A percentile compares a stretch with the other conserved stretches of the same genome.
phyloP scores from a whole-genome alignment of 352 stramenopile species.

The Thraustochytrium sp. region DNA sequence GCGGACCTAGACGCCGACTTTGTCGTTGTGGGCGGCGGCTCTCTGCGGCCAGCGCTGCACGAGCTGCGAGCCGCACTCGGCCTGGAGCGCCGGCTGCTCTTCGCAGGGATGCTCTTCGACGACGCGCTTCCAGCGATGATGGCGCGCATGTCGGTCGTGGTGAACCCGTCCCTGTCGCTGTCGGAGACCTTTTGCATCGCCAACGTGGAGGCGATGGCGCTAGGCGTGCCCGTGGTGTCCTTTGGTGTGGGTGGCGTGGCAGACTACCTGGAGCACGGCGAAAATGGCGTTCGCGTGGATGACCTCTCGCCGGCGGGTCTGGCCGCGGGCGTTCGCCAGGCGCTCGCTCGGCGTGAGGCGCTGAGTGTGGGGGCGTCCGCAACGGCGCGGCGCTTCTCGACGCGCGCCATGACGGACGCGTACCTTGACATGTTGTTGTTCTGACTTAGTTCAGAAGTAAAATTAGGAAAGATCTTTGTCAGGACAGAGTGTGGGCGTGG shows the following conservation, averaged over 20 bases:
- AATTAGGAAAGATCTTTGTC: not conserved
- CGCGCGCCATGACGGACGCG: not conserved
- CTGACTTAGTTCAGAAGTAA: not conserved
- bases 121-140: constrained; percentile 36
- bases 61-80: constrained; percentile 46
- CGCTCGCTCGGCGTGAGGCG: not conserved
- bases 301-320: not conserved
- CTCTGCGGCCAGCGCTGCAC: constrained; percentile 41
- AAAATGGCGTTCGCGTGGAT: not conserved
- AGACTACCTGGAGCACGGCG: constrained; percentile 12
- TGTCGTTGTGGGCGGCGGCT: constrained; percentile 53
- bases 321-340: not conserved
- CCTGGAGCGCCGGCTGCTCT: constrained; percentile 43
- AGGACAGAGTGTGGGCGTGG: not conserved
- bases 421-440: not conserved
- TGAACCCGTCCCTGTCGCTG: constrained; percentile 52
- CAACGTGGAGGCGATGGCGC: constrained; percentile 57
- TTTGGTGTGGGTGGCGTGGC: constrained; percentile 54
- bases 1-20: constrained; percentile 41
- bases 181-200: constrained; percentile 59
- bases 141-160: constrained; percentile 49
- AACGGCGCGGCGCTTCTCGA: not conserved
- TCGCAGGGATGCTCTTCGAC: constrained; percentile 43
- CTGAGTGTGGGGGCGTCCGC: not conserved
- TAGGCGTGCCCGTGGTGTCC: constrained; percentile 53